These are phyloP conservation scores for Solanum piurae DNA, from an alignment of 257 asterid genomes.

Conservation along the genomic window DNA sequence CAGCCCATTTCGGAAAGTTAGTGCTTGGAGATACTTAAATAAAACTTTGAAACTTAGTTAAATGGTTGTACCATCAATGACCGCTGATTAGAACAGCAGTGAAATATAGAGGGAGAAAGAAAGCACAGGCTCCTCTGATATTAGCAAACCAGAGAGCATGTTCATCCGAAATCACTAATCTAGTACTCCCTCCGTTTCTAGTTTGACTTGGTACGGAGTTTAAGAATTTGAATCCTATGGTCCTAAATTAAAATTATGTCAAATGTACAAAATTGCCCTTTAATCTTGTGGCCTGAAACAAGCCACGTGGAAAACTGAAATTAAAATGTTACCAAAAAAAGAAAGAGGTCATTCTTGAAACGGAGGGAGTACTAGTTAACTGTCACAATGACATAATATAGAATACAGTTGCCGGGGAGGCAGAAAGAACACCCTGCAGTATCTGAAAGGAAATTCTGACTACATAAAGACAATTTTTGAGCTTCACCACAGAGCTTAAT, in stretches of 20 bases:
- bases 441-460: not conserved
- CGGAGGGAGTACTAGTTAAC: not conserved
- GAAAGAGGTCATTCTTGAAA: too few species aligned
- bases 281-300: too few species aligned
- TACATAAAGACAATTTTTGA: not conserved
- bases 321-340: too few species aligned
- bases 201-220: too few species aligned
- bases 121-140: not conserved
- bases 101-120: not conserved
- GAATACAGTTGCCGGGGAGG: not conserved
- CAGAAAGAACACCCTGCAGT: not conserved
- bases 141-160: not conserved
- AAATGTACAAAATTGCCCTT: too few species aligned
- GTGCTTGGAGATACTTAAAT: not conserved
- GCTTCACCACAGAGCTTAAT: not conserved
- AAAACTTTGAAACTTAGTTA: not conserved
- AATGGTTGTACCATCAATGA: not conserved
- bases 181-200: not conserved
- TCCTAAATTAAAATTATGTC: too few species aligned
- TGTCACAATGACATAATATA: not conserved
- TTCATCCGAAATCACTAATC: not conserved
- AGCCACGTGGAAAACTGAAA: too few species aligned
- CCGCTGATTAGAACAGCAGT: not conserved
- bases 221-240: too few species aligned
- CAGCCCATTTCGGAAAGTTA: not conserved